Evolutionary conservation across 345 rosid species (phyloP), one percentile per base, ranked within the genome.

Genomic region (Eucalyptus tenuipes): DNA sequence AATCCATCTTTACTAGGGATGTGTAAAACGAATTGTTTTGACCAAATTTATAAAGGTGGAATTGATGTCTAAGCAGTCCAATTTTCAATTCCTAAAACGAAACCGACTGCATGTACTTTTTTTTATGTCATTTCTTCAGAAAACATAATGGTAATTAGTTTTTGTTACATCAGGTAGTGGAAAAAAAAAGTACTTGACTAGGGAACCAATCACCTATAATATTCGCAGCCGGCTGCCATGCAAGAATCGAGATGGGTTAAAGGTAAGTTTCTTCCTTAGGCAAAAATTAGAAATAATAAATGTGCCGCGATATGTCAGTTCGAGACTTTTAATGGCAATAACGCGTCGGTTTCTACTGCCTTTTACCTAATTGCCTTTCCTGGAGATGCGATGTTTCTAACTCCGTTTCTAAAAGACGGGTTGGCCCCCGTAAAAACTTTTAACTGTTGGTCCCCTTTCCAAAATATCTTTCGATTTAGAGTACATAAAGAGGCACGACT

Each of bases 1-100:
- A 1, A 49, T 49, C 16, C 55, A 50, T 50, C 55, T 2, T 18
- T 52, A 4, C 4, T 52, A 7, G 4, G 2, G 4, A 4, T 22
- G 0, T 50, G 9, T 0, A 52, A 0, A 52, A 18, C 55, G 9
- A 4, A 52, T 52, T 7, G 9, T 4, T 18, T 50, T 1, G 0
- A 7, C 4, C 4, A 52, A 0, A 0, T 18, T 52, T 3, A 4
- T 52, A 18, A 3, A 18, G 7, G 2, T 52, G 8, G 0, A 18
- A 52, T 7, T 8, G 4, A 17, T 50, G 4, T 50, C 8, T 50
- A 50, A 6, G 4, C 1, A 2, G 3, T 50, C 8, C 1, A 7
- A 1, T 52, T 52, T 17, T 7, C 9, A 17, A 50, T 17, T 7
- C 2, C 2, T 52, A 52, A 52, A 52, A 18, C 0, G 24, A 52